Percentiles rank a stretch among this genome's conserved stretches.
phyloP scores from a whole-genome alignment of 116 monocot genomes.

The Trichopus zeylanicus region DNA sequence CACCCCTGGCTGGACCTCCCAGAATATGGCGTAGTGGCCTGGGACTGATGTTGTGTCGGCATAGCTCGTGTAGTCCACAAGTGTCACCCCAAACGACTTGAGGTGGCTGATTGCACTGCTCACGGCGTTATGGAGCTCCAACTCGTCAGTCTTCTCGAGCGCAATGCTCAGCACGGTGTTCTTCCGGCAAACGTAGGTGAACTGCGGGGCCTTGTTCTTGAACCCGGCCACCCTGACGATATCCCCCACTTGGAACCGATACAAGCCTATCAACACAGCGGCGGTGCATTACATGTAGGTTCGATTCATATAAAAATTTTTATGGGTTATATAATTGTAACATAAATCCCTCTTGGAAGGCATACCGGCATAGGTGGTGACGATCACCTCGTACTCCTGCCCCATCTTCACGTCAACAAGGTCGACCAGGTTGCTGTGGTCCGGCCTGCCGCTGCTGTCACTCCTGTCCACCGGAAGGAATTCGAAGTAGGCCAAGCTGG shows the following conservation, averaged over 20 bases:
- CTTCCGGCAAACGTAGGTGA: constrained; percentile 36
- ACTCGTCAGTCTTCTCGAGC: constrained; percentile 39
- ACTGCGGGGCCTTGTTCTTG: constrained; percentile 39
- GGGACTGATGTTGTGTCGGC: constrained; percentile 25
- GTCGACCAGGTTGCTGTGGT: constrained; percentile 4
- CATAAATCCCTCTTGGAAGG: too few relatives aligned
- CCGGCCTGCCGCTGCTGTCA: too few relatives aligned
- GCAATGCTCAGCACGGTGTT: constrained; percentile 36
- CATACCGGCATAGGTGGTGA: constrained; percentile 27
- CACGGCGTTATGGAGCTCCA: constrained; percentile 33
- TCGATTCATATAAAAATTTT: too few relatives aligned
- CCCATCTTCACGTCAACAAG: constrained; percentile 16
- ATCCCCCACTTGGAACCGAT: constrained; percentile 33
- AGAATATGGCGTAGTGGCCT: constrained; percentile 58
- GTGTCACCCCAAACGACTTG: constrained; percentile 11
- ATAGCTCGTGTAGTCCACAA: constrained; percentile 39
- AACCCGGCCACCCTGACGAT: constrained; percentile 26
- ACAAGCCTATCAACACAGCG: constrained; percentile 17
- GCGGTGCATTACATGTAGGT: too few relatives aligned
- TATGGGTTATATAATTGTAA: too few relatives aligned
- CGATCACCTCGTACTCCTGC: constrained; percentile 19
- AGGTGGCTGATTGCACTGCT: constrained; percentile 14
- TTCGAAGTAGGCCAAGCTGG: constrained; percentile 62
- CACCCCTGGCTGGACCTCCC: constrained; percentile 33
- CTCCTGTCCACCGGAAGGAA: constrained; percentile 29